phyloP scores from a whole-genome alignment of 345 rosid genomes.

The Acer campestre region DNA sequence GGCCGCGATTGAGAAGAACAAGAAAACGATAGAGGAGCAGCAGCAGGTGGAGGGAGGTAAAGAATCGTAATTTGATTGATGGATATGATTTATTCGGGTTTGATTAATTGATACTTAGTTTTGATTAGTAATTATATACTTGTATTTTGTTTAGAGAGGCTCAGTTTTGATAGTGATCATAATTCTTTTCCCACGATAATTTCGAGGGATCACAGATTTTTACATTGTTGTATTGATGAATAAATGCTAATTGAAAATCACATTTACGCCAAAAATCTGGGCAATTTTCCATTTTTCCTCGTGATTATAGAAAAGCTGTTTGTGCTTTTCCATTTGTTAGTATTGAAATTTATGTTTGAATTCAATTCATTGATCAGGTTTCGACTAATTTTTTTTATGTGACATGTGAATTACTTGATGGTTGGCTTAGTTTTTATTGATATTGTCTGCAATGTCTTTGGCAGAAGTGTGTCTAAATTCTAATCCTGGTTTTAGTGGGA shows the following conservation, averaged over 20 bases:
- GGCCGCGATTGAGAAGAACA: constrained; percentile 94
- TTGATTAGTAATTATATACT: background rate
- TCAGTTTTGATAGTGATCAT: background rate
- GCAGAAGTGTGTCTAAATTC: background rate
- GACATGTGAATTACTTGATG: background rate
- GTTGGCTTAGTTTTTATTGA: background rate
- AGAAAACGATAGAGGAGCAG: constrained; percentile 60
- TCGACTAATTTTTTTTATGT: background rate
- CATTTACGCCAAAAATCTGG: background rate
- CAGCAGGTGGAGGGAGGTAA: constrained; percentile 24
- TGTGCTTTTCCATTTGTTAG: no score
- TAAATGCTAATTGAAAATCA: background rate
- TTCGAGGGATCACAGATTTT: background rate
- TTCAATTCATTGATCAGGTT: background rate
- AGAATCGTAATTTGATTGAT: constrained; percentile 27
- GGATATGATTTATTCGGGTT: constrained; percentile 8
- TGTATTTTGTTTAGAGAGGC: background rate
- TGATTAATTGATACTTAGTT: constrained; percentile 5
- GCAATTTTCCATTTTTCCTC: no score
- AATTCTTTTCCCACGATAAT: constrained; percentile 22
- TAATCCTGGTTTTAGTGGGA: background rate
- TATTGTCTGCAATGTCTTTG: background rate
- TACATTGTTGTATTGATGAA: constrained; percentile 9
- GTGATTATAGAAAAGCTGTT: no score
- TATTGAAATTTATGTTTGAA: no score